Conservation (phyloP, 2,329 filamentous ascomycete genomes). For the Calycina herbarum region DNA sequence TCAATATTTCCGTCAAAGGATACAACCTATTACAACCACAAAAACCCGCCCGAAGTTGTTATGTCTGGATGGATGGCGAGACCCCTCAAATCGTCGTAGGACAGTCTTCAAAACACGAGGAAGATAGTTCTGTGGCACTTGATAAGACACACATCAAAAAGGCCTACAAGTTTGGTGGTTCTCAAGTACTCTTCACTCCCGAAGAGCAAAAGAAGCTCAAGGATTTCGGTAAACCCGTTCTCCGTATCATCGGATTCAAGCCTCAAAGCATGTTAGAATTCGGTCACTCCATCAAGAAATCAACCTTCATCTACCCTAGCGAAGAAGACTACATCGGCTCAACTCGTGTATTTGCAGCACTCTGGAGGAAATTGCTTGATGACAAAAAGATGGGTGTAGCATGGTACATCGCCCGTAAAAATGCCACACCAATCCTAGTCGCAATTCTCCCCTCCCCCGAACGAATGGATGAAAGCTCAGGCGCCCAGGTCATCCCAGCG, state of each 20-base stretch:
- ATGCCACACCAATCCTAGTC: conserved; percentile 76
- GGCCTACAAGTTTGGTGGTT: conserved; percentile 93
- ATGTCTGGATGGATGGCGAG: conserved; percentile 86
- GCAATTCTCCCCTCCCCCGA: conserved; percentile 78
- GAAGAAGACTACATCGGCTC: conserved; percentile 90
- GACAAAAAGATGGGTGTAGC: conserved; percentile 80
- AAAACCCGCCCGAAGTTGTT: conserved; percentile 76
- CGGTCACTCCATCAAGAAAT: conserved; percentile 84
- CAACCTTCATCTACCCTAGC: conserved; percentile 90
- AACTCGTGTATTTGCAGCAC: conserved; percentile 85
- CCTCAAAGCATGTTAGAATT: conserved; percentile 69
- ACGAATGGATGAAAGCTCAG: conserved; percentile 61
- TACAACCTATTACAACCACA: conserved; percentile 89
- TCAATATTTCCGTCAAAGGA: conserved; percentile 89
- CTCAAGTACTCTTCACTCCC: conserved; percentile 80
- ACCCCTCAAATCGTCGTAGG: conserved; percentile 76
- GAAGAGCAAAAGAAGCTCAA: conserved; percentile 80
- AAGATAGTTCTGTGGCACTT: conserved; percentile 74
- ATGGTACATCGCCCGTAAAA: conserved; percentile 84
- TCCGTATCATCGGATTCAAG: conserved; percentile 95
- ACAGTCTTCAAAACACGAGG: conserved; percentile 72
- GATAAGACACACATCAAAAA: conserved; percentile 83
- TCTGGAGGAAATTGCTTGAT: conserved; percentile 82
- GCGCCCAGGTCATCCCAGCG: conserved; percentile 71
- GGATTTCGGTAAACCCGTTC: conserved; percentile 77